These are phyloP conservation scores for Parvularia atlantis DNA, from an alignment of 78 protist genomes.

Conservation along the genomic window DNA sequence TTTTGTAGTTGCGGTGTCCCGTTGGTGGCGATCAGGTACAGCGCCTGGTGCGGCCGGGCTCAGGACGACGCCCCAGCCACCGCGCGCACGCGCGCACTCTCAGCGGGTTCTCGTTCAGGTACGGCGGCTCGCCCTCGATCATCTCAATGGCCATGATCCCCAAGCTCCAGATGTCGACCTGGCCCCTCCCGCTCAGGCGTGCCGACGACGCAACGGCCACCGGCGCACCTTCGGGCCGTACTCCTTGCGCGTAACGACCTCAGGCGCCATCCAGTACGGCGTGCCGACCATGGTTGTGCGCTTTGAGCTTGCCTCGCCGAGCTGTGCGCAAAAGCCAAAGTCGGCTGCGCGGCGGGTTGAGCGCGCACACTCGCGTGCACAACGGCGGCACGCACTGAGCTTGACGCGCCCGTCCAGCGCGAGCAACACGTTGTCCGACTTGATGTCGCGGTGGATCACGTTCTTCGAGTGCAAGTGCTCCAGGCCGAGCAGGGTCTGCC, in stretches of 20 bases:
- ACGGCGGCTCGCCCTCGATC: slow-evolving; percentile 87
- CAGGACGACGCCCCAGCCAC: not conserved
- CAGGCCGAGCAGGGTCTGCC: slow-evolving; percentile 22
- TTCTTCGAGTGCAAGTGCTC: slow-evolving; percentile 18
- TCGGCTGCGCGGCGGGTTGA: too few relatives aligned
- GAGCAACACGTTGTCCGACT: slow-evolving; percentile 50
- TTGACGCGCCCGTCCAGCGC: slow-evolving; percentile 41
- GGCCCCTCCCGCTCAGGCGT: too few relatives aligned
- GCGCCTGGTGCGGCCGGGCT: slow-evolving; percentile 26
- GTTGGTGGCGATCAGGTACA: slow-evolving; percentile 74
- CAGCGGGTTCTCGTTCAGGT: slow-evolving; percentile 74
- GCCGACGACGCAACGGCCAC: too few relatives aligned
- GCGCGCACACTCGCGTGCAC: too few relatives aligned
- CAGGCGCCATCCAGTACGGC: slow-evolving; percentile 74
- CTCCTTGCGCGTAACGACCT: slow-evolving; percentile 60
- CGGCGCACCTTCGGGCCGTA: slow-evolving; percentile 55
- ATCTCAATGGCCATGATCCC: slow-evolving; percentile 82
- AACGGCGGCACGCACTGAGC: slow-evolving; percentile 25
- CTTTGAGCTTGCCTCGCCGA: slow-evolving; percentile 34
- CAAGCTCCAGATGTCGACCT: slow-evolving; percentile 74
- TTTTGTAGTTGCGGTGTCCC: slow-evolving; percentile 67
- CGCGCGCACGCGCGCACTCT: slow-evolving; percentile 33
- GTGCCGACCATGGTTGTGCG: slow-evolving; percentile 56
- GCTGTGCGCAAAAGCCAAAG: slow-evolving; percentile 66
- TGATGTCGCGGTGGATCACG: slow-evolving; percentile 63